Percentiles rank a stretch among this genome's conserved stretches.
Evolutionary conservation across 208 protist genomes (phyloP).

Genomic region (Crithidia acanthocephali): DNA sequence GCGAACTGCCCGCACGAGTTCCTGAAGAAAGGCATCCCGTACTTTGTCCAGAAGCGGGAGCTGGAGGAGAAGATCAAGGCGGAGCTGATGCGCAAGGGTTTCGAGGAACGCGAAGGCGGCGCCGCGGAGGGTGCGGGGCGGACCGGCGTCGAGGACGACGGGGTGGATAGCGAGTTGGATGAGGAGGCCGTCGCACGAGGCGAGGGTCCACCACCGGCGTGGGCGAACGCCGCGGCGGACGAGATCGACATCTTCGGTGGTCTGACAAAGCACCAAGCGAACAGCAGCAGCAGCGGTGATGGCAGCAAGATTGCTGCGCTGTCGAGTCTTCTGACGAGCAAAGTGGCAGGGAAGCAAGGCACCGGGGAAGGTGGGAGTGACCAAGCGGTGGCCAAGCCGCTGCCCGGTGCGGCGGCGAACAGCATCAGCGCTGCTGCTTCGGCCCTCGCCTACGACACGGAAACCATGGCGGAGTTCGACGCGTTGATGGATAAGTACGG

Average conservation of each 20-base stretch:
- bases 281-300: background rate
- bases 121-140: background rate
- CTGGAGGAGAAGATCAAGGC: conserved; percentile 40
- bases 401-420: background rate
- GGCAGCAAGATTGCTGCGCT: background rate
- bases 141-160: background rate
- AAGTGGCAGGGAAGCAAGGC: background rate
- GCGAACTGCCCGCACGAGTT: conserved; percentile 81
- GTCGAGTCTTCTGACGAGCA: background rate
- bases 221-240: conserved; percentile 31
- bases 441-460: conserved; percentile 11
- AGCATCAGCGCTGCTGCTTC: background rate
- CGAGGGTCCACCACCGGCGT: conserved; percentile 22
- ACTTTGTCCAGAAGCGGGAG: conserved; percentile 59
- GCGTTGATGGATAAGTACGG: conserved; percentile 29
- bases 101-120: conserved; percentile 18
- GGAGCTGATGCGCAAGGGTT: conserved; percentile 29
- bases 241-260: conserved; percentile 55
- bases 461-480: conserved; percentile 26
- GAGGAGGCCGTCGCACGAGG: conserved; percentile 15
- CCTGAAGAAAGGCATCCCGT: conserved; percentile 59
- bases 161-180: conserved; percentile 17
- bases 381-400: background rate
- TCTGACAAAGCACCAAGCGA: background rate
- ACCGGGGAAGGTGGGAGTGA: background rate